Base-by-base conservation (phyloP, 306 rosid genomes). In the Quercus bicolor region DNA sequence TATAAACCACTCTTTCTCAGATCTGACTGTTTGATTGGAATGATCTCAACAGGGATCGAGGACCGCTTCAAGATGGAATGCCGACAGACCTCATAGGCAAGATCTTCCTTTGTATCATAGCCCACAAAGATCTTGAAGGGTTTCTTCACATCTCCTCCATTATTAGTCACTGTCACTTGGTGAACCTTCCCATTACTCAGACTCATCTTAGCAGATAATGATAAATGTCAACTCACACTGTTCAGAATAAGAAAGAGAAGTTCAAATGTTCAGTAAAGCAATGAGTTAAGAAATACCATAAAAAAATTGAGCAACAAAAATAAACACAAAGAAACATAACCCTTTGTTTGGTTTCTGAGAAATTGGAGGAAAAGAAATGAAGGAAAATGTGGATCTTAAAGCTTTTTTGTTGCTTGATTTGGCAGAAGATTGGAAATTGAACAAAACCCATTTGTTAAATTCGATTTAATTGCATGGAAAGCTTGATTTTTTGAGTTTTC, bases 71-170 rank as follows among this genome's bases (percentile, higher is more conserved):
- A 28, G 85, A 90, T 83, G 1, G 94, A 90, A 69, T 86, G 73
- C 5, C 84, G 84, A 64, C 94, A 90, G 26, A 90, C 92, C 85
- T 88, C 78, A 70, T 23, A 90, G 3, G 94, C 94, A 75, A 86
- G 71, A 74, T 90, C 94, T 82, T 90, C 94, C 1, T 70, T 79
- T 9, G 87, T 84, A 64, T 90, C 94, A 72, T 90, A 90, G 15
- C 94, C 94, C 11, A 90, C 92, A 28, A 86, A 90, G 89, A 90
- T 85, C 87, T 71, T 90, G 76, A 90, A 90, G 43, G 86, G 72
- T 26, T 75, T 81, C 72, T 77, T 81, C 60, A 11, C 75, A 55
- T 52, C 75, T 56, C 33, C 78, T 40, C 82, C 92, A 64, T 77
- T 59, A 18, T 72, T 15, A 70, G 40, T 52, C 55, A 74, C 48